Base-by-base conservation (phyloP, 23 red algal species). In the Cyanidiococcus yangmingshanensis region DNA sequence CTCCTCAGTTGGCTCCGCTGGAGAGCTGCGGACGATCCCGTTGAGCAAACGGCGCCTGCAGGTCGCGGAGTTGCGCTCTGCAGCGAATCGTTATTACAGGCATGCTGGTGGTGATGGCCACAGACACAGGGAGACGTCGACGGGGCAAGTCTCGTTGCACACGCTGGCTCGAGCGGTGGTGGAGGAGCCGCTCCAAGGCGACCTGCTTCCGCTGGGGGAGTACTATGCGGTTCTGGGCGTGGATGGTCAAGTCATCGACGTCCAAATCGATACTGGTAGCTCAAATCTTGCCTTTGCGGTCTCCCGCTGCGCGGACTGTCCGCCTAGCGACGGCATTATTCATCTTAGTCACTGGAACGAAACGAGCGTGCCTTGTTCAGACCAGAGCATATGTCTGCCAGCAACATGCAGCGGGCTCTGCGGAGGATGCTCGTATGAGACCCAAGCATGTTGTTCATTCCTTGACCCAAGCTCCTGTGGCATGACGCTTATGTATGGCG, bases 221-320 rank as follows among this genome's bases (percentile, higher is more conserved):
- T 96, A 96, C 34, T 97, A 97, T 68, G 79, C 83, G 18, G 76
- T 86, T 39, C 58, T 97, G 41, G 76, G 89, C 27, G 82, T 91
- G 37, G 93, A 88, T 57, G 93, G 93, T 50, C 93, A 97, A 40
- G 87, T 58, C 3, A 58, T 97, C 39, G 76, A 84, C 29, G 82
- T 91, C 0, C 93, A 97, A 76, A 87, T 97, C 39, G 93, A 97
- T 80, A 91, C 93, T 24, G 93, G 93, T 17, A 83, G 76, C 40
- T 76, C 93, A 0, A 97, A 85, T 38, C 59, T 88, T 26, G 93
- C 93, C n/a, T 57, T 91, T 2, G 87, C 93, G 29, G 41, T 91
- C 21, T 76, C 76, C 18, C 79, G 88, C 51, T 97, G 93, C 40
- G 57, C 50, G 1, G 75, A 85, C 12, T 97, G 93, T 58, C 80